Percentiles rank a stretch among this genome's conserved stretches.
Conservation (phyloP, 441 rosid genomes). For the Rhodomyrtus psidioides region DNA sequence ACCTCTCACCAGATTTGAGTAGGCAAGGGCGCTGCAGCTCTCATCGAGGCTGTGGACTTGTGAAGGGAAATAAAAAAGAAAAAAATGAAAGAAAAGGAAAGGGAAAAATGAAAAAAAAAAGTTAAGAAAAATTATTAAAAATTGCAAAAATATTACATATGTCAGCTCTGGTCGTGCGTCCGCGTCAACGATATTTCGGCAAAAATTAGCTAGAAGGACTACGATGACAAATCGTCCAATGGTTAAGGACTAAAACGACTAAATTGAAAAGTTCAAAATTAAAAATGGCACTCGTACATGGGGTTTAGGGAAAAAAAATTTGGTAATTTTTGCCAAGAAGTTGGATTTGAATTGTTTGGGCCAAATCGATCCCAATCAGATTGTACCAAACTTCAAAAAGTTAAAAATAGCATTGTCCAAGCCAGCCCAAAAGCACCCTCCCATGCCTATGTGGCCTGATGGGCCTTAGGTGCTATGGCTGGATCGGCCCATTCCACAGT, state of each 20-base stretch:
- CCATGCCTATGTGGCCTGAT: not conserved
- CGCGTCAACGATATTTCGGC: accelerated
- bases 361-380: not conserved
- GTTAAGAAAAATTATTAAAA: no score
- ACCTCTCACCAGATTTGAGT: no score
- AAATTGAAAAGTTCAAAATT: not conserved
- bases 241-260: accelerated
- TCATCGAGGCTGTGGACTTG: no score
- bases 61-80: no score
- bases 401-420: not conserved
- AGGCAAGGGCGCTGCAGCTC: no score
- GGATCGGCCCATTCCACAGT: not conserved
- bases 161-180: no score
- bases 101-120: no score
- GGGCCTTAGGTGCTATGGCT: not conserved
- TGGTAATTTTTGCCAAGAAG: not conserved
- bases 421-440: not conserved
- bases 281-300: no score
- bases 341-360: not conserved
- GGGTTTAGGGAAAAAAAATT: no score
- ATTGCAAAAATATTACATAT: no score
- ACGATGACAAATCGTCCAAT: accelerated
- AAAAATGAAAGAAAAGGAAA: no score
- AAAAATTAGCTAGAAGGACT: accelerated
- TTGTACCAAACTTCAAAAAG: not conserved